Evolutionary conservation across 1,284 basidiomycete genomes (phyloP), one percentile per base, ranked within the genome.

Genomic region (Puccinia hordei): DNA sequence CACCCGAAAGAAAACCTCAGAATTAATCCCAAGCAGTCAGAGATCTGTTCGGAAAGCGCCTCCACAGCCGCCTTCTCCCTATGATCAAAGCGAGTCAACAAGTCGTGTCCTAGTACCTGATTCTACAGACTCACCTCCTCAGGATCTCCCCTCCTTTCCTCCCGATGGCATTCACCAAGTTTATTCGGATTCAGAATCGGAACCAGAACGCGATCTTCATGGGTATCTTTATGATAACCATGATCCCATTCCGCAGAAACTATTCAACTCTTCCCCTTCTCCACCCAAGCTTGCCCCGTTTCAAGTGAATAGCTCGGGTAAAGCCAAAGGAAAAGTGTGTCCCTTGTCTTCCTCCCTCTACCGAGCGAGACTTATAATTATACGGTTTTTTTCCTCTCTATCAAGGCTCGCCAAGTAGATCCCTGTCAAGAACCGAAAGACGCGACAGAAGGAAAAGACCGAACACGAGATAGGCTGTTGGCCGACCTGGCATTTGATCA

Each of bases 221-320:
- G 33, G 19, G 12, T 63, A n/a, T n/a, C n/a, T 63, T 63, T 33
- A 38, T 15, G 33, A 33, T 6, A 6, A 46, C 27, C 66, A 49
- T 24, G 66, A 68, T 27, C 41, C n/a, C 22, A 4, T 68, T 33
- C 66, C 41, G 27, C 22, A 68, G 33, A 68, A 68, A 68, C 66
- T 68, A 12, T 68, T 68, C 66, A 68, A 49, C 46, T 49, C 66
- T 46, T 68, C 41, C 41, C 66, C 66, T 27, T 46, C 66, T 24
- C 46, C 66, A 33, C 24, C 41, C n/a, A 49, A 49, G 59, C 33
- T 27, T n/a, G 41, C 24, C 41, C 33, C 66, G 66, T n/a, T 22
- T 68, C 66, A 46, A 6, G 33, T n/a, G 33, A 63, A 59, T 59
- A 33, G 57, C 57, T 33, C 57, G 24, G 57, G 5, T n/a, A 63